Base-by-base conservation (phyloP, 108 stramenopile species). In the Stephanodiscus minutulus region DNA sequence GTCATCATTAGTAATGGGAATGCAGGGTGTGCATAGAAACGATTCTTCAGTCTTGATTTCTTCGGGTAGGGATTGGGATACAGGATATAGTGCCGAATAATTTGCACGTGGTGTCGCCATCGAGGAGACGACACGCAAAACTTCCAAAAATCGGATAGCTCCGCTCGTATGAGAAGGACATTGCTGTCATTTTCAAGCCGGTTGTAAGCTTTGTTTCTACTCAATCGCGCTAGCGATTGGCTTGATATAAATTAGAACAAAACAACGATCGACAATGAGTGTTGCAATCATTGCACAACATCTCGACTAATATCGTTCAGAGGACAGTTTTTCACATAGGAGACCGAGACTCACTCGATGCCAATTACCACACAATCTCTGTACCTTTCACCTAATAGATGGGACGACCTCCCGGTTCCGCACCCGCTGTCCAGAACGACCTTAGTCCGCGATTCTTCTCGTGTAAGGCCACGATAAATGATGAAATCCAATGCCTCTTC, bases 11-110 rank as follows among this genome's bases (percentile, higher is more conserved):
- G 60, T 61, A 94, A 57, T 13, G 96, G 95, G 64, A 97, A 96
- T 57, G 81, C 52, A 17, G 96, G 86, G 64, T 97, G 96, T 15
- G 86, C 96, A 74, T 97, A 95, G 83, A 86, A 96, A 27, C 96
- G 86, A 29, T 68, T 58, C 50, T 82, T 81, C 9, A 91, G 59
- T 49, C 93, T 88, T 21, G 56, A 50, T 47, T 83, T 81, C 67
- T 92, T 97, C 8, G 96, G 96, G 82, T 97, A 96, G 1, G 96
- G 96, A 81, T 97, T 97, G 25, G 96, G 96, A 83, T 97, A 97
- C 22, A 96, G 72, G 25, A 96, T 28, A 63, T 79, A 96, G 69
- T 96, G 94, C 25, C 85, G 73, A 33, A 54, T 33, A 13, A 93
- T 74, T 33, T 55, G 49, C 66, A 65, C 69, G 2, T 62, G 35